These are phyloP conservation scores for Aspergillus felis DNA, from an alignment of 2,329 filamentous ascomycete genomes.

Conservation along the genomic window DNA sequence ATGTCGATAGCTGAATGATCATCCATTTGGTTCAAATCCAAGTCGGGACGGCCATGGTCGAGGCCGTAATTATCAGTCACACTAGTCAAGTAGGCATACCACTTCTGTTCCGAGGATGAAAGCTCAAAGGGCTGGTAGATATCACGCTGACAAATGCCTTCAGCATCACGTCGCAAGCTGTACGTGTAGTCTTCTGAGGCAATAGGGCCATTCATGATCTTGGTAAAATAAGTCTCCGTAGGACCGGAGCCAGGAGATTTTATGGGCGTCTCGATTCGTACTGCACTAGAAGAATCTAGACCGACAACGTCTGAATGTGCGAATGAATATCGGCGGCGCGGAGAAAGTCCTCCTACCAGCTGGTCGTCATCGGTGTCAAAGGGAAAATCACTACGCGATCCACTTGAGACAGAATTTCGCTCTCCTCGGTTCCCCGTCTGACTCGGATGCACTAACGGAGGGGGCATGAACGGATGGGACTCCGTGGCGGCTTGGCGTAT, in stretches of 20 bases:
- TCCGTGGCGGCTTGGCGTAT: constrained; percentile 28
- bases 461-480: constrained; percentile 35
- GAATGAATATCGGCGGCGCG: background rate
- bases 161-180: background rate
- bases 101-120: constrained; percentile 24
- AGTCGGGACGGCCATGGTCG: constrained; percentile 66
- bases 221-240: constrained; percentile 9
- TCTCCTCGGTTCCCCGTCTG: background rate
- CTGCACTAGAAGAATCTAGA: too few species aligned
- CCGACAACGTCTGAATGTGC: background rate
- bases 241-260: background rate
- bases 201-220: constrained; percentile 8
- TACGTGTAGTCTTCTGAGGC: background rate
- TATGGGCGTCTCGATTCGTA: background rate
- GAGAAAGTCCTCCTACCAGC: background rate
- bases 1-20: constrained; percentile 63
- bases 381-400: background rate
- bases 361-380: background rate
- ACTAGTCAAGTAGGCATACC: constrained; percentile 29
- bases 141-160: background rate
- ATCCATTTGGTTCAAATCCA: constrained; percentile 67
- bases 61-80: constrained; percentile 58
- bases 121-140: constrained; percentile 28
- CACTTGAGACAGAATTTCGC: background rate
- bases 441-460: constrained; percentile 2